Percentiles rank a stretch among this genome's conserved stretches.
Evolutionary conservation across 2,329 filamentous ascomycete genomes (phyloP).

Genomic region (Nigrospora osmanthi): DNA sequence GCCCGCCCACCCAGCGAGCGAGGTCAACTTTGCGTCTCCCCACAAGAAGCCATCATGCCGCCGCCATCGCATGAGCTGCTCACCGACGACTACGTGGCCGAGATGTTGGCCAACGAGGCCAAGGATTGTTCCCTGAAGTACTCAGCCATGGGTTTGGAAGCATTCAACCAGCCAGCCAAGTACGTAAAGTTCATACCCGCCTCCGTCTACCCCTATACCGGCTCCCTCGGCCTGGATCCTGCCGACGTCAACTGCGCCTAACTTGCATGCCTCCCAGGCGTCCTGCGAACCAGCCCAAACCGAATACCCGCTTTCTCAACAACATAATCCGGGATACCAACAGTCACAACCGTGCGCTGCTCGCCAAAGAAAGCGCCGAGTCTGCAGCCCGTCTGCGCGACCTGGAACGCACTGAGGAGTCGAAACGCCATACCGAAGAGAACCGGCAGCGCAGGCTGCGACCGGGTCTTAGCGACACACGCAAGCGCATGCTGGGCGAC

Average conservation of each 20-base stretch:
- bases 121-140: conserved; percentile 66
- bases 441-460: conserved; percentile 27
- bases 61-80: conserved; percentile 31
- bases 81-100: conserved; percentile 73
- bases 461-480: conserved; percentile 41
- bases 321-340: conserved; percentile 86
- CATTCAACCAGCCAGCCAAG: conserved; percentile 41
- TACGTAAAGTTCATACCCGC: conserved; percentile 19
- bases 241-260: conserved; percentile 3
- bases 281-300: conserved; percentile 62
- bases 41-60: conserved; percentile 10
- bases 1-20: too few relatives aligned
- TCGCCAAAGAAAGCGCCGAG: conserved; percentile 78
- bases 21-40: too few relatives aligned
- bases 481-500: conserved; percentile 50
- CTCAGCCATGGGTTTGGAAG: conserved; percentile 65
- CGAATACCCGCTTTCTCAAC: conserved; percentile 83
- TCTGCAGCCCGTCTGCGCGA: conserved; percentile 61
- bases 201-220: neutral
- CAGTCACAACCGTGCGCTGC: conserved; percentile 78
- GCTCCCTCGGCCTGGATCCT: neutral
- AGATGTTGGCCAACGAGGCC: conserved; percentile 74
- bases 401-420: conserved; percentile 42
- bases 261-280: conserved; percentile 36
- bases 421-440: conserved; percentile 25